Percentiles rank a stretch among this genome's conserved stretches.
Conservation (phyloP, 192 early-diverging fungal species). For the Gryganskiella cystojenkinii region DNA sequence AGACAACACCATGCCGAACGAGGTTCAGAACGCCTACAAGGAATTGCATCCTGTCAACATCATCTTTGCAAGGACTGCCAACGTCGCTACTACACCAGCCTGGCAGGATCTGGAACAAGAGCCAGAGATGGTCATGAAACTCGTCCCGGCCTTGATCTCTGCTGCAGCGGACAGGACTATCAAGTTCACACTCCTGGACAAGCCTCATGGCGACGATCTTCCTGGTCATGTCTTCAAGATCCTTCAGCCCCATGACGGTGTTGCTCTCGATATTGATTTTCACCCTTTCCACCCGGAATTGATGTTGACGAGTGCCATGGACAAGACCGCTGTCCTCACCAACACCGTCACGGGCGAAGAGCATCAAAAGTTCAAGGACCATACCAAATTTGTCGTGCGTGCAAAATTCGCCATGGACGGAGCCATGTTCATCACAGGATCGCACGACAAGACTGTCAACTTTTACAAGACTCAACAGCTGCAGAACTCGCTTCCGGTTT, state of each 20-base stretch:
- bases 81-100: conserved; percentile 30
- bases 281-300: conserved; percentile 64
- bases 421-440: conserved; percentile 67
- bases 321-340: conserved; percentile 54
- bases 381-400: conserved; percentile 75
- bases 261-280: conserved; percentile 70
- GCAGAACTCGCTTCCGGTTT: conserved; percentile 23
- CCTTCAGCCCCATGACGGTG: conserved; percentile 65
- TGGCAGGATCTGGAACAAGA: conserved; percentile 28
- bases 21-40: conserved; percentile 39
- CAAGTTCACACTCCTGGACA: conserved; percentile 58
- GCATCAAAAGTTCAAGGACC: conserved; percentile 73
- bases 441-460: conserved; percentile 75
- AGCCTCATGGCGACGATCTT: conserved; percentile 49
- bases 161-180: conserved; percentile 73
- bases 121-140: conserved; percentile 22
- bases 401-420: conserved; percentile 72
- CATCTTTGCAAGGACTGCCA: conserved; percentile 55
- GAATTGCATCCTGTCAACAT: conserved; percentile 69
- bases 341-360: conserved; percentile 54
- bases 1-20: conserved; percentile 50
- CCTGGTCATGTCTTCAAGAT: conserved; percentile 48
- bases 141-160: conserved; percentile 56
- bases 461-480: conserved; percentile 59
- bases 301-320: conserved; percentile 68